Evolutionary conservation across 2,329 filamentous ascomycete species (phyloP), one percentile per base, ranked within the genome.

Genomic region (Paracoccidioides lutzii): DNA sequence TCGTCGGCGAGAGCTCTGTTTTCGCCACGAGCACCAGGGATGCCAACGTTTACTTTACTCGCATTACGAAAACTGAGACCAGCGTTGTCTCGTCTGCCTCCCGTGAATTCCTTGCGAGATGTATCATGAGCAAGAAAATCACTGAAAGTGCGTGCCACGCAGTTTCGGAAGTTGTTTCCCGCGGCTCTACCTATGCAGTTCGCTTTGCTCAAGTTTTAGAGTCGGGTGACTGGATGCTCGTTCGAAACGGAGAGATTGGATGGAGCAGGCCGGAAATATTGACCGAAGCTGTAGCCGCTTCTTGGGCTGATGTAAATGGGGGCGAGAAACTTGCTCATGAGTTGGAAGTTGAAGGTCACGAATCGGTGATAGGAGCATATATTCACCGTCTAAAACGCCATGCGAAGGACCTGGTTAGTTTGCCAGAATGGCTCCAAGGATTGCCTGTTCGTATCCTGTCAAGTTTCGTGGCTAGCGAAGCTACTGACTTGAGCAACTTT

Each of bases 201-300:
- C 80, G 93, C 55, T 83, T 85, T 35, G 90, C 89, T 2, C 75
- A 87, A 22, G 76, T 88, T 5, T 64, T 81, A 71, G 68, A 76
- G 38, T 78, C 78, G 49, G 79, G 81, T 70, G 87, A 95, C 64
- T 96, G 90, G 88, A 76, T 85, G 30, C 75, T 97, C 53, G 76
- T 95, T 46, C 84, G 87, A 56, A 95, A 96, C 66, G 90, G 90
- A 12, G 85, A 86, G 56, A 65, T 82, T 6, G 82, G 81, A 42
- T 98, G 93, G 93, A 80, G 80, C 46, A 82, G 93, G 30, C 81
- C 83, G 7, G 93, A 98, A 70, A 86, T 87, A 4, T 74, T 98
- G 53, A 84, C 85, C n/a, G 84, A 84, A 46, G 83, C 82, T n/a
- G 78, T 88, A 32, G 84, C 88, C 54, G 90, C 89, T 41, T 81